Evolutionary conservation across 176 grass and related monocot genomes (phyloP).

Genomic region (Avena insularis): DNA sequence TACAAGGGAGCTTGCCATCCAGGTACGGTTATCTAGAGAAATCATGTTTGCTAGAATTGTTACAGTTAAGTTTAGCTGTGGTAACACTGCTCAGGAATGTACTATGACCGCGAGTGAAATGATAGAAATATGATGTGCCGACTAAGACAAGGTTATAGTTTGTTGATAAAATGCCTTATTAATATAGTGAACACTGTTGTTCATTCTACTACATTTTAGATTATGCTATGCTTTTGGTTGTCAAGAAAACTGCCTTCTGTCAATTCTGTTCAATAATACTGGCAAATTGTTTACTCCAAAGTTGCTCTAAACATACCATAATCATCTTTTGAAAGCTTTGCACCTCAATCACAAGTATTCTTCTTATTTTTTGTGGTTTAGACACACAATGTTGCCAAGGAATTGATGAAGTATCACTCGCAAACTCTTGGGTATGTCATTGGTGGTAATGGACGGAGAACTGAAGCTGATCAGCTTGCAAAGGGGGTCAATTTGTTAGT

Average conservation of each 20-base stretch:
- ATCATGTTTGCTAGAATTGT: neutral
- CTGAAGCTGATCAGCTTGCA: slow-evolving; percentile 84
- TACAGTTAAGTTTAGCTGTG: neutral
- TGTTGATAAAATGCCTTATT: neutral
- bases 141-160: neutral
- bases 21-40: slow-evolving; percentile 45
- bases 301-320: neutral
- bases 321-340: slow-evolving; percentile 3
- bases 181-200: neutral
- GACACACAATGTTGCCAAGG: slow-evolving; percentile 93
- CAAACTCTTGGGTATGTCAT: slow-evolving; percentile 93
- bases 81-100: neutral
- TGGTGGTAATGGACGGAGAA: slow-evolving; percentile 76
- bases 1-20: slow-evolving; percentile 77
- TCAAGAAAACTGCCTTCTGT: neutral
- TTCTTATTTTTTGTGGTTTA: slow-evolving; percentile 46
- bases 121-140: neutral
- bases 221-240: neutral
- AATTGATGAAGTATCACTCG: slow-evolving; percentile 89
- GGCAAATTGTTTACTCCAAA: neutral
- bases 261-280: neutral
- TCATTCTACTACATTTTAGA: neutral
- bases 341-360: neutral
- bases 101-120: neutral
- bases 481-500: slow-evolving; percentile 94